Base-by-base conservation (phyloP, 1,284 basidiomycete species). In the Cryptococcus depauperatus region DNA sequence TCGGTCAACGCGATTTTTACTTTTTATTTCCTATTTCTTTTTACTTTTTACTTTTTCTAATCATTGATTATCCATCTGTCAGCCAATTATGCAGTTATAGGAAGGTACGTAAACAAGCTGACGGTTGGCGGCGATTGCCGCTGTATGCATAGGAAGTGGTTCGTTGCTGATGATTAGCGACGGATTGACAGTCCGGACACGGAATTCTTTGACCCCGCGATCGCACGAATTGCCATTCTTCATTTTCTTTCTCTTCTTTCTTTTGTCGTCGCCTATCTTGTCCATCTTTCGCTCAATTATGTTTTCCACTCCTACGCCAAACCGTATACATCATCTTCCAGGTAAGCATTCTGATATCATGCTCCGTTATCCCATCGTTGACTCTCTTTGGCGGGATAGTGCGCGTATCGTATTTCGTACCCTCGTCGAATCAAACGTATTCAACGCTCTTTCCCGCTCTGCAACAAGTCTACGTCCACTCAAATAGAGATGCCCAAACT, bases 391-490 rank as follows among this genome's bases (percentile, higher is more conserved):
- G n/a, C n/a, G n/a, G n/a, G 33, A 27, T 47, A 69, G 67, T 69
- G 8, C 55, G 57, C 43, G 64, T 69, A 27, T 55, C 55, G 14
- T 69, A 69, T 50, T 61, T 64, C 46, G 50, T 69, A 35, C 63
- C 63, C 21, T 37, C 44, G 14, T 60, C 62, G 3, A 54, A 56
- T 3, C 60, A 65, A 37, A 52, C 52, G 8, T 69, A 66, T 52
- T 52, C 59, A 13, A 56, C 65, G 6, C 35, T 64, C 33, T 64
- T 69, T 39, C 21, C 55, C 14, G 28, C 49, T 1, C 55, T 51
- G n/a, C 63, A 68, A 37, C 60, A 64, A 34, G 67, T 69, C 19
- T 69, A 69, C 37, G 62, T 69, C 2, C 65, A 69, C 39, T 60
- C 64, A 9, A 57, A 48, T 18, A 52, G 60, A 1, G 53, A 55